Conservation (phyloP, 169 alveolate genomes). For the Plasmodium coatneyi region DNA sequence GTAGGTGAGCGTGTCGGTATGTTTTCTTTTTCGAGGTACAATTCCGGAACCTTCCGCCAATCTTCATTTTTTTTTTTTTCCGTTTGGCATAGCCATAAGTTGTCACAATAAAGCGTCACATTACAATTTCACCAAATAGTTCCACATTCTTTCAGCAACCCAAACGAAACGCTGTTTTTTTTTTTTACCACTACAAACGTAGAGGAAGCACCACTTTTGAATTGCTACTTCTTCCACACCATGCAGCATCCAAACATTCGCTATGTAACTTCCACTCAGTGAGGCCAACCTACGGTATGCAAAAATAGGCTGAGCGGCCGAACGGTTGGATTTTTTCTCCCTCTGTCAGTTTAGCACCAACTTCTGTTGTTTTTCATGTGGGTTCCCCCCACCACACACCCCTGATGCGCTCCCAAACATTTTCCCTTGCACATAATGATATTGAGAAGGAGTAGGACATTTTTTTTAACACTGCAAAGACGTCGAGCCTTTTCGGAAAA, state of each 20-base stretch:
- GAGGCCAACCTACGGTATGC: not conserved
- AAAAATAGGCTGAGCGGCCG: not conserved
- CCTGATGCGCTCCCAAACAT: not conserved
- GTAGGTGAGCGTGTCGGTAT: not conserved
- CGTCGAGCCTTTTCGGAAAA: conserved; percentile 29
- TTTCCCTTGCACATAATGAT: conserved; percentile 15
- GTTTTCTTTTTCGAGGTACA: not conserved
- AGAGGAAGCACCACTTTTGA: not conserved
- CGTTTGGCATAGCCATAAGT: not conserved
- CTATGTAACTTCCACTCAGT: not conserved
- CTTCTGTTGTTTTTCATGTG: not conserved
- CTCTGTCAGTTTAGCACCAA: not conserved
- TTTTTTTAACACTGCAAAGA: not conserved
- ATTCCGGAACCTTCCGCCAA: not conserved
- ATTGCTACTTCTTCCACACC: not conserved
- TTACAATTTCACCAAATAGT: not conserved
- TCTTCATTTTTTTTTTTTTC: not conserved
- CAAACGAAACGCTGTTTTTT: not conserved
- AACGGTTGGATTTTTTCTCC: not conserved
- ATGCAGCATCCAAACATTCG: not conserved
- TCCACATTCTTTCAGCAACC: not conserved
- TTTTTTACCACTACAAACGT: not conserved
- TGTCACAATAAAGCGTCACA: not conserved
- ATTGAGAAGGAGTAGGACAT: conserved; percentile 20
- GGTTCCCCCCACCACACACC: not conserved